Conservation (phyloP, 2,329 filamentous ascomycete genomes). For the Septoria linicola region DNA sequence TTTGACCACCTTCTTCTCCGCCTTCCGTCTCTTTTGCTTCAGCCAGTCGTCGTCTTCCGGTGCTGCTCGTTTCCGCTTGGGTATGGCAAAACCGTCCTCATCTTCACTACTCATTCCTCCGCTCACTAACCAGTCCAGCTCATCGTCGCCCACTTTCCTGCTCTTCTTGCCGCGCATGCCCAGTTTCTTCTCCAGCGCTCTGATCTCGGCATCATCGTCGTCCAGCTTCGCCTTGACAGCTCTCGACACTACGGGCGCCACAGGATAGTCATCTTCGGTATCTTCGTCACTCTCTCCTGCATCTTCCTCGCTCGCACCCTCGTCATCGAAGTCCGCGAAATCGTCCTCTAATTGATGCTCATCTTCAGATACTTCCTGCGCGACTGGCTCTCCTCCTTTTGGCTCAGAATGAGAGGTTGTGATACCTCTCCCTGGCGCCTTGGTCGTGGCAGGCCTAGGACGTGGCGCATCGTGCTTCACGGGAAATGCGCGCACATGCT, state of each 20-base stretch:
- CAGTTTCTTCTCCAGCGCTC: conserved; percentile 79
- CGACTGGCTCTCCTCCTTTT: conserved; percentile 7
- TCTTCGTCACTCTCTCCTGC: conserved; percentile 14
- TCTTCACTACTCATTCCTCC: conserved; percentile 48
- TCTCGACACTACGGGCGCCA: conserved; percentile 17
- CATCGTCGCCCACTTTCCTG: conserved; percentile 73
- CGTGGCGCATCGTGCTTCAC: conserved; percentile 1
- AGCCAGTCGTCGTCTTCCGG: conserved; percentile 63
- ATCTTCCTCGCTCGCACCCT: conserved; percentile 11
- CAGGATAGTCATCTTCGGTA: conserved; percentile 20
- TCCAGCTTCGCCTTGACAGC: conserved; percentile 56
- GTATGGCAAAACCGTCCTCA: conserved; percentile 43
- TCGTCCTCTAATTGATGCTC: conserved; percentile 25
- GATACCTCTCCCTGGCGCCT: conserved; percentile 13
- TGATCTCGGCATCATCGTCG: conserved; percentile 85
- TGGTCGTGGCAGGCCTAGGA: conserved; percentile 6
- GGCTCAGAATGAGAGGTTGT: conserved; percentile 16
- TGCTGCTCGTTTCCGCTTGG: conserved; percentile 53
- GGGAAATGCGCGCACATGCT: conserved; percentile 9
- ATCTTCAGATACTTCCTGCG: conserved; percentile 9
- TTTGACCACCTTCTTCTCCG: conserved; percentile 38
- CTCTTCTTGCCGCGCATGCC: conserved; percentile 78
- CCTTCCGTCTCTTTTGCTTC: conserved; percentile 57
- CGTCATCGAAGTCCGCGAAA: conserved; percentile 39
- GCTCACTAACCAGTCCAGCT: conserved; percentile 73